These are phyloP conservation scores for Candida michaelii DNA, from an alignment of 805 yeast species.

Conservation along the genomic window DNA sequence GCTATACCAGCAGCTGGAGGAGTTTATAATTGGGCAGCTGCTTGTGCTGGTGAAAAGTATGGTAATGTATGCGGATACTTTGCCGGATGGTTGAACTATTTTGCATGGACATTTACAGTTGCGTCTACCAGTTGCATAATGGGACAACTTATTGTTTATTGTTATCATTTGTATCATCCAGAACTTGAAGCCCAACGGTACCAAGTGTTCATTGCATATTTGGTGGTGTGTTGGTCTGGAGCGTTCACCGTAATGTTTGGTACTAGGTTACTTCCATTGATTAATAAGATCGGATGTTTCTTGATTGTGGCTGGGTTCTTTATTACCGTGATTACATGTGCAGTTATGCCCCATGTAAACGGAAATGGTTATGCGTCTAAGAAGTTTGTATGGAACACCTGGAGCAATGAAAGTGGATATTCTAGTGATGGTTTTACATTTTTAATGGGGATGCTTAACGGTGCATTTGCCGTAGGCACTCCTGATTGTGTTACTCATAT, in stretches of 20 bases:
- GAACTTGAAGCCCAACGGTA: not conserved
- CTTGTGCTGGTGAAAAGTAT: not conserved
- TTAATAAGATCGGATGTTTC: not conserved
- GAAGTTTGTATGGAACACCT: not conserved
- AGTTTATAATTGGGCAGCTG: not conserved
- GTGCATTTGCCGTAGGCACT: not conserved
- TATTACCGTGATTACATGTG: not conserved
- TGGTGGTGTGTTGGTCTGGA: not conserved
- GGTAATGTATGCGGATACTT: not conserved
- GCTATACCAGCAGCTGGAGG: not conserved
- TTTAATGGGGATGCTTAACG: not conserved
- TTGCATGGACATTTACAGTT: not conserved
- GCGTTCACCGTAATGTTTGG: not conserved
- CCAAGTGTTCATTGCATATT: not conserved
- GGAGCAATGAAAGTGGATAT: not conserved
- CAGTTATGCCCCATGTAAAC: not conserved
- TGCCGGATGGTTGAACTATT: not conserved
- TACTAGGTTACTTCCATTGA: not conserved
- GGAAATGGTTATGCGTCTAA: not conserved
- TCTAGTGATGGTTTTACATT: not conserved
- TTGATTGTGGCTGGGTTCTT: not conserved
- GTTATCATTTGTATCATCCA: not conserved
- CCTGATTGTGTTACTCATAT: not conserved
- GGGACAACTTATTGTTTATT: not conserved
- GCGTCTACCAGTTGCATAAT: not conserved